Evolutionary conservation across 2,329 filamentous ascomycete genomes (phyloP).

Genomic region (Knufia fluminis): DNA sequence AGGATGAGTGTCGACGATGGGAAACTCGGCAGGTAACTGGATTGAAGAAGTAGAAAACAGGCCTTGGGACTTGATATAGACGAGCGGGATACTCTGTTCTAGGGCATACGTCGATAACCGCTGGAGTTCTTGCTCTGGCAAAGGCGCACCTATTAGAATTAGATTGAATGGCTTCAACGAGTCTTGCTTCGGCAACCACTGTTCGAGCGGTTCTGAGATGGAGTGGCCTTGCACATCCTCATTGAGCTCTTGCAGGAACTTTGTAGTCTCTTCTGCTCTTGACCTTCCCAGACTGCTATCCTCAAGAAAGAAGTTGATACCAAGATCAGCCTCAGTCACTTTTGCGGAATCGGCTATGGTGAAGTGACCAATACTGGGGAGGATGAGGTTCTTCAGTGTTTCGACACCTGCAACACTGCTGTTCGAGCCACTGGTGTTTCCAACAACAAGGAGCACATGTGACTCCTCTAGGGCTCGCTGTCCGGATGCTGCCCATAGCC

Average conservation of each 20-base stretch:
- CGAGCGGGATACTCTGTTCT: slow-evolving; percentile 58
- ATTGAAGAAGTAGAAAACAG: slow-evolving; percentile 89
- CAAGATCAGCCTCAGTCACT: slow-evolving; percentile 75
- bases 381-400: slow-evolving; percentile 90
- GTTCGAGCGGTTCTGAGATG: slow-evolving; percentile 36
- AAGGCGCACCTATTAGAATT: slow-evolving; percentile 52
- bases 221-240: slow-evolving; percentile 79
- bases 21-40: slow-evolving; percentile 66
- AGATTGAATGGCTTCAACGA: slow-evolving; percentile 46
- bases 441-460: slow-evolving; percentile 80
- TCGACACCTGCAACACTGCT: slow-evolving; percentile 67
- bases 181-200: slow-evolving; percentile 31
- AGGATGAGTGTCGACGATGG: slow-evolving; percentile 92
- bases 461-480: slow-evolving; percentile 85
- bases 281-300: slow-evolving; percentile 65
- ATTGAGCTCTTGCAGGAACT: slow-evolving; percentile 76
- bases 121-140: slow-evolving; percentile 44
- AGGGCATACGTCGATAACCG: slow-evolving; percentile 43
- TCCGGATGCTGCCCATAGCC: slow-evolving; percentile 87
- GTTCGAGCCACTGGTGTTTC: slow-evolving; percentile 30
- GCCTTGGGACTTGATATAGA: slow-evolving; percentile 80
- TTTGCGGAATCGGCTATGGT: slow-evolving; percentile 74
- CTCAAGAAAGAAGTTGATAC: slow-evolving; percentile 95
- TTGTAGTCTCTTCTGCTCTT: slow-evolving; percentile 67
- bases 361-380: slow-evolving; percentile 85